Evolutionary conservation across 2,329 filamentous ascomycete species (phyloP), one percentile per base, ranked within the genome.

Genomic region (Aspergillus sclerotialis): DNA sequence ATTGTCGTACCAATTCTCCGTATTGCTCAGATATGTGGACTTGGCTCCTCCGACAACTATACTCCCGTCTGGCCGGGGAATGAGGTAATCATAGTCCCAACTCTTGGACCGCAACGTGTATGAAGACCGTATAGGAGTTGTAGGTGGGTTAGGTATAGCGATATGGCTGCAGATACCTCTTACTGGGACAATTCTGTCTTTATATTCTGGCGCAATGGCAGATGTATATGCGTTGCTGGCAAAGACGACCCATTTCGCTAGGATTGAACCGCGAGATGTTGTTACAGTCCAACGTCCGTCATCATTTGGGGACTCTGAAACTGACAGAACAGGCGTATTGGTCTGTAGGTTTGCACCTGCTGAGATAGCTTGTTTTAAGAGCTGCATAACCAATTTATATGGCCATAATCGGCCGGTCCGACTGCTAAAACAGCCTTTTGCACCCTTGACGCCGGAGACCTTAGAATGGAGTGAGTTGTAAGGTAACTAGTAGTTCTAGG

Each of bases 211-310:
- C 2, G 90, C 64, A 4, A 94, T 69, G 40, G 80, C 72, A 1
- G 84, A 85, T 0, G 86, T 89, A 58, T 94, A 93, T 3, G 70
- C 89, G 53, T 94, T 94, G 1, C 83, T 90, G 4, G 85, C 82
- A 11, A 94, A 72, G 12, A 94, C 70, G 13, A 94, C 75, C 21
- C 75, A 70, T 9, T 66, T 63, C 1, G 86, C 70, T 0, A 56
- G 55, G 36, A 93, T 71, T 27, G 61, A 65, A n/a, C 87, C 88
- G 14, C 86, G 76, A 0, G 69, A 21, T 1, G 87, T 93, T 30
- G 78, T 66, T 0, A 87, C 64, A 0, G 69, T 67, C 77, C 83
- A 89, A 3, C 53, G 52, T 7, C 49, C 43, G 18, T 44, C 28
- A 2, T 33, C 12, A 27, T 48, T 46, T 8, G 45, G 35, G 0